These are phyloP conservation scores for Neltuma alba DNA, from an alignment of 306 rosid genomes.

Conservation along the genomic window DNA sequence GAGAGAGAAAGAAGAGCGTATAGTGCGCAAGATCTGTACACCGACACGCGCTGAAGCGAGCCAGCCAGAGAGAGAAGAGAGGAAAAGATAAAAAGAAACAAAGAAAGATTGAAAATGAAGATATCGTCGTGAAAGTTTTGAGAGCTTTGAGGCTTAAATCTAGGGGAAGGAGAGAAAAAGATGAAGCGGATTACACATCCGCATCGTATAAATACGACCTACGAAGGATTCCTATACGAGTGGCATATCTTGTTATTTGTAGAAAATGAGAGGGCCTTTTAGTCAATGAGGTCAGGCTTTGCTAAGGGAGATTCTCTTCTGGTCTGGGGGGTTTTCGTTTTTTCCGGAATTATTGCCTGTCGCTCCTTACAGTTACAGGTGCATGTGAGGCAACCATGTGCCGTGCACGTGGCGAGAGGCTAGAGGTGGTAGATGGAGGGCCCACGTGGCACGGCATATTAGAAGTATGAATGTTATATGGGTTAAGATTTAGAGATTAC, in stretches of 20 bases:
- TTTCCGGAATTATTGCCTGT: constrained; percentile 24
- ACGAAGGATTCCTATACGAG: constrained; percentile 27
- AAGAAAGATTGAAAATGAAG: constrained; percentile 33
- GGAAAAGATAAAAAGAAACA: neutral
- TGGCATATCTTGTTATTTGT: constrained; percentile 20
- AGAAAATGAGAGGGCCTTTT: neutral
- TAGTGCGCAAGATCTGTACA: constrained; percentile 68
- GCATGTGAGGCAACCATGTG: neutral
- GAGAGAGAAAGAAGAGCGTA: constrained; percentile 35
- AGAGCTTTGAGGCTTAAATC: constrained; percentile 61
- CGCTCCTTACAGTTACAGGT: constrained; percentile 26
- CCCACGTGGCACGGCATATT: constrained; percentile 33
- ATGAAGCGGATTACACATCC: constrained; percentile 35
- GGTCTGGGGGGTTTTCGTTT: neutral
- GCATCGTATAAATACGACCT: constrained; percentile 46
- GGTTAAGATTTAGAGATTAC: no score
- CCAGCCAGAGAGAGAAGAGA: constrained; percentile 18
- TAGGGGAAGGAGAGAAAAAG: constrained; percentile 40
- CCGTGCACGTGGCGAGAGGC: constrained; percentile 17
- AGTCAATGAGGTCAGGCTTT: neutral
- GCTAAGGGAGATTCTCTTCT: constrained; percentile 20
- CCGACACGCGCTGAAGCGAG: constrained; percentile 60
- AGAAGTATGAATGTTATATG: no score
- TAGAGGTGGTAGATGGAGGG: neutral
- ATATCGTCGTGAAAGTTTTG: neutral